Evolutionary conservation across 305 asterid genomes (phyloP).

Genomic region (Fraxinus latifolia): DNA sequence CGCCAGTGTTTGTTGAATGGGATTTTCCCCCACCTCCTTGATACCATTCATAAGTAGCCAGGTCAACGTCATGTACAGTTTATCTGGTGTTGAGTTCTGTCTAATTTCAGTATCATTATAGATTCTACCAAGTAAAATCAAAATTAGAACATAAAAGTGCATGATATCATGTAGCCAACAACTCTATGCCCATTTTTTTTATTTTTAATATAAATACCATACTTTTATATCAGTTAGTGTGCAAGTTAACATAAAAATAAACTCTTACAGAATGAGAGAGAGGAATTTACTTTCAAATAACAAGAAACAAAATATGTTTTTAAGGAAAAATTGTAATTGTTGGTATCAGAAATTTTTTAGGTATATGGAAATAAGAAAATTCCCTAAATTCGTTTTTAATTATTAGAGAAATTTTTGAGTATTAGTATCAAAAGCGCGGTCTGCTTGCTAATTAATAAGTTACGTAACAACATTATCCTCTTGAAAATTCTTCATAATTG

Average conservation of each 20-base stretch:
- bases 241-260: neutral
- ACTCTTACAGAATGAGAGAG: neutral
- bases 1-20: neutral
- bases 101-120: neutral
- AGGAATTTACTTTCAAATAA: neutral
- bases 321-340: neutral
- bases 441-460: neutral
- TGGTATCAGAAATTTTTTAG: neutral
- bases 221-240: neutral
- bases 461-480: neutral
- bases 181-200: neutral
- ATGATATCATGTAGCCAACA: neutral
- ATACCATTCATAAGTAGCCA: neutral
- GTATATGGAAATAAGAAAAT: neutral
- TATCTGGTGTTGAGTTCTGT: neutral
- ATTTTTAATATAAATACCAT: neutral
- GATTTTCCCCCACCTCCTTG: neutral
- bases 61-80: neutral
- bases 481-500: neutral
- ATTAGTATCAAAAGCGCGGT: neutral
- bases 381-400: neutral
- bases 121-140: neutral
- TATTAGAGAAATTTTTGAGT: neutral
- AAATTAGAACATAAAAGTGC: neutral
- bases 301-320: neutral